Evolutionary conservation across 441 rosid genomes (phyloP).

Genomic region (Populus hybrid): DNA sequence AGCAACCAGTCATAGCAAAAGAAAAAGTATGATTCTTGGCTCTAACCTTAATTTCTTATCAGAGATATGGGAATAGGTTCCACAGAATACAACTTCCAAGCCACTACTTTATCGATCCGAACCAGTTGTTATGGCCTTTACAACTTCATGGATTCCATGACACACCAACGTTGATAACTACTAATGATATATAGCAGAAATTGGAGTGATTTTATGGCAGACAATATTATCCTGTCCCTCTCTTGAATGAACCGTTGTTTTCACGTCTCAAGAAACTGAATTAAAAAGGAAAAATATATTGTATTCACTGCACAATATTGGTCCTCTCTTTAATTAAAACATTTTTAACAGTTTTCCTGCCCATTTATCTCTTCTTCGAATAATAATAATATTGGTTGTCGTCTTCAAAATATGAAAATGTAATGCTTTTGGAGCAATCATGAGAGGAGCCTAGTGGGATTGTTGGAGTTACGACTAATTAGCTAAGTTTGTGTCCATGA

Average conservation of each 20-base stretch:
- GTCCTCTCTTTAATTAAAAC: neutral
- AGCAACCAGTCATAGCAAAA: no score
- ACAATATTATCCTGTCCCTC: neutral
- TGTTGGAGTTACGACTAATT: neutral
- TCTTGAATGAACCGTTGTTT: neutral
- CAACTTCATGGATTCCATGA: neutral
- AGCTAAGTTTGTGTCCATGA: neutral
- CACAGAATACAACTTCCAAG: neutral
- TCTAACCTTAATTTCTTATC: neutral
- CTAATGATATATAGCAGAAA: neutral
- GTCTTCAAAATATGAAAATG: neutral
- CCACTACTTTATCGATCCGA: neutral
- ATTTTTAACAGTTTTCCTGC: neutral
- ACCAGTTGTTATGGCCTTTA: neutral
- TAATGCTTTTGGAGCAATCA: slow-evolving; percentile 11
- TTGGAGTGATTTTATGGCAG: neutral
- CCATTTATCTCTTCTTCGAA: neutral
- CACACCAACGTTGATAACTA: neutral
- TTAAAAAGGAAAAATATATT: no score
- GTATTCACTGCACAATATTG: neutral
- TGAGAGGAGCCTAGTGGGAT: slow-evolving; percentile 1
- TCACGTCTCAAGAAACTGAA: neutral
- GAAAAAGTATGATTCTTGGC: neutral
- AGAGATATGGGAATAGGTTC: neutral
- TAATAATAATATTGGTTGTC: neutral